Evolutionary conservation across 176 grass and related monocot genomes (phyloP), one percentile per base, ranked within the genome.

Genomic region (Phoenix roebelenii): DNA sequence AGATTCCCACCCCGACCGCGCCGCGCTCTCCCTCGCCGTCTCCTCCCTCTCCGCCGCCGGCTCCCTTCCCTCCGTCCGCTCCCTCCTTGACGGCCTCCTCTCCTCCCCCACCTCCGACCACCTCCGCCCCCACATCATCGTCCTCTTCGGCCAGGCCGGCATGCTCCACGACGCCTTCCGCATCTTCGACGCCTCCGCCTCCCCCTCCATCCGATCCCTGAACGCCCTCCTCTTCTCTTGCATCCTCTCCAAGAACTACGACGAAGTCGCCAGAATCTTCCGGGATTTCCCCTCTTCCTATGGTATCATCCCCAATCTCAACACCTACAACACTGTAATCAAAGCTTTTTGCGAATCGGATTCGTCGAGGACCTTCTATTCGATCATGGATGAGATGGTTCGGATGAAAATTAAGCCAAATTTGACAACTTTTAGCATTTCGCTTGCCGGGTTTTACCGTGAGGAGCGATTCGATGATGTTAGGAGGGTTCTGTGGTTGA

Each of bases 201-300:
- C 74, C 60, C 83, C 86, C 5, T 87, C 77, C 16, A 67, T 79
- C 30, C 65, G 64, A 20, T 68, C 91, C 72, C 80, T 96, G 65
- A 96, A 96, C 51, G 64, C 91, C 39, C 91, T 96, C 75, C 81
- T 96, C 65, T 79, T 96, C 50, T 80, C 80, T 2, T 90, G 80
- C 68, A 54, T 90, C 39, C 18, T 90, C 67, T 54, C 83, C 15
- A 55, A 82, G 18, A 73, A 75, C 60, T 86, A 90, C 51, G 64
- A 80, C 12, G 83, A 87, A 50, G 72, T 80, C 12, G 57, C 80
- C 30, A 83, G 72, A 35, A 56, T 90, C 61, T 96, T 84, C 80
- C 81, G 77, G 56, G 89, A 88, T 4, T 90, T 96, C 35, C 86
- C 83, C 0, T 61, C 76, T 30, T 61, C 77, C 2, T 76, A 96